Base-by-base conservation (phyloP, 768 basidiomycete genomes). In the Trametes cingulata region DNA sequence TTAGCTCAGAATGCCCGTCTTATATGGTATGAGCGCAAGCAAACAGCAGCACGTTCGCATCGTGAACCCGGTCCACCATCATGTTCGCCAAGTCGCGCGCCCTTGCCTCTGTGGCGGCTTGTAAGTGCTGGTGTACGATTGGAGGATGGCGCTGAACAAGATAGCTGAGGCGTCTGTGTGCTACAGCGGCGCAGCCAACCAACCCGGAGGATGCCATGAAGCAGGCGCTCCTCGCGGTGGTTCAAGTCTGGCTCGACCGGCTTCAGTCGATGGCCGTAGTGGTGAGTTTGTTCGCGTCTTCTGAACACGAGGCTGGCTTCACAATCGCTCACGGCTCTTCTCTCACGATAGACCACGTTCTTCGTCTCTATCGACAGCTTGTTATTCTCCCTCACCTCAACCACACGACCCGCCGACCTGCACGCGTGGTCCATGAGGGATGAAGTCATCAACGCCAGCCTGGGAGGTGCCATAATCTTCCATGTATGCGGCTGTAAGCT, bases 211-310 rank as follows among this genome's bases (percentile, higher is more conserved):
- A 59, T 40, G 52, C 60, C 29, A 49, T 56, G 52, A 58, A 61
- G 43, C 57, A 67, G 36, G 63, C 66, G 17, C 51, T 67, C 17
- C 56, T 62, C 13, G 47, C 61, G 5, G 66, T 85, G 2, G 76
- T 84, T 14, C 78, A 79, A 55, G 80, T 82, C 2, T 86, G 85
- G 85, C 78, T 82, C 72, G 84, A 86, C 60, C 75, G 84, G 45
- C 75, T 86, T 33, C 82, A 85, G 69, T 72, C 85, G 15, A 84
- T 86, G 70, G 80, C 77, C 25, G 77, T 86, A 22, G 82, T 85
- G 51, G 85, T 84, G 49, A 69, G 82, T 73, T 33, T 10, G 5
- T 22, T 17, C 17, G n/a, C 35, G 17, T 37, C 24, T 22, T 20
- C 27, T n/a, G 53, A 57, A 49, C 52, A 37, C 45, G 8, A 27